Conservation (phyloP, 2,329 filamentous ascomycete species). For the Plectosphaerella sp. region DNA sequence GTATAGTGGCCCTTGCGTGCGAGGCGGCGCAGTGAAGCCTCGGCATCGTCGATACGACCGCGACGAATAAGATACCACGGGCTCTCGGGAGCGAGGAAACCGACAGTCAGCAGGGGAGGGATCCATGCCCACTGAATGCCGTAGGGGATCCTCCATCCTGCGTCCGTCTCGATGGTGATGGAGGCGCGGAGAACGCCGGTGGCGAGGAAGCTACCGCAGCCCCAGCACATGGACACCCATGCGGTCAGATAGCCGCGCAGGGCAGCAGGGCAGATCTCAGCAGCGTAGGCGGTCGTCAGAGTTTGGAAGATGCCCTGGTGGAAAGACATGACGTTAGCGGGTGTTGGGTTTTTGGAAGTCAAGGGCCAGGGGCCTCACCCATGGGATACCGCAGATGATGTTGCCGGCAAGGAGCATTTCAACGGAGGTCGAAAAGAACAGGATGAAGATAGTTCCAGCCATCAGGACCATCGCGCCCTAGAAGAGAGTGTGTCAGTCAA, state of each 20-base stretch:
- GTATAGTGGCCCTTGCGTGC: slow-evolving; percentile 25
- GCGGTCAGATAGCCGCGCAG: slow-evolving; percentile 33
- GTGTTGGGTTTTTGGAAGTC: too few relatives aligned
- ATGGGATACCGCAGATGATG: slow-evolving; percentile 22
- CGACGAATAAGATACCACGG: slow-evolving; percentile 45
- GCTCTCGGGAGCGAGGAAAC: slow-evolving; percentile 42
- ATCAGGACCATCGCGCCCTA: slow-evolving; percentile 20
- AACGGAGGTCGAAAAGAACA: slow-evolving; percentile 41
- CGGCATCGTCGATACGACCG: slow-evolving; percentile 34
- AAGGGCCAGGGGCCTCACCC: slow-evolving; percentile 6
- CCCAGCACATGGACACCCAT: slow-evolving; percentile 35
- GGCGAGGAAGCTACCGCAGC: slow-evolving; percentile 29
- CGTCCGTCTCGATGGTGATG: slow-evolving; percentile 10
- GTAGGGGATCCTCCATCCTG: slow-evolving; percentile 22
- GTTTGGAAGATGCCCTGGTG: slow-evolving; percentile 27
- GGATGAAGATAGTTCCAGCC: slow-evolving; percentile 39
- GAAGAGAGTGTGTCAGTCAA: neutral
- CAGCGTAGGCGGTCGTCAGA: slow-evolving; percentile 31
- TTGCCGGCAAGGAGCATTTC: slow-evolving; percentile 31
- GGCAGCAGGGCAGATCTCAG: slow-evolving; percentile 27
- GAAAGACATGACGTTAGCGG: slow-evolving; percentile 15
- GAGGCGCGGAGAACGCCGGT: slow-evolving; percentile 27
- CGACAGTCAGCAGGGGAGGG: slow-evolving; percentile 33
- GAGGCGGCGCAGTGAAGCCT: slow-evolving; percentile 28
- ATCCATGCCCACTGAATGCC: slow-evolving; percentile 49